A percentile compares a stretch with the other conserved stretches of the same genome.
phyloP scores from a whole-genome alignment of 164 flowering plant genomes.

The Macadamia tetraphylla region DNA sequence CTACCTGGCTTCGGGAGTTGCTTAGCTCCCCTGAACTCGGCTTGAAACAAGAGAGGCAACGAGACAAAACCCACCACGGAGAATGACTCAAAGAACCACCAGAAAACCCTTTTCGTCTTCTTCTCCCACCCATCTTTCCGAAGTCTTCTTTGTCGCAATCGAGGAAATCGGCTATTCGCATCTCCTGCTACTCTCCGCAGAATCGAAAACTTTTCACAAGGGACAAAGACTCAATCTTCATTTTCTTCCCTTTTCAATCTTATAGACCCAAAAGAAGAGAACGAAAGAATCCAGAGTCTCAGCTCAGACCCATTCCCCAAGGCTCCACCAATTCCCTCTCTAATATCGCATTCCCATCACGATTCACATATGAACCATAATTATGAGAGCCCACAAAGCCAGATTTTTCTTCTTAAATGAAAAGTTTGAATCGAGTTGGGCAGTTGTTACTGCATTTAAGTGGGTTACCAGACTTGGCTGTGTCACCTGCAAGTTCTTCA shows the following conservation, averaged over 20 bases:
- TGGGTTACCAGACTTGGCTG: no score
- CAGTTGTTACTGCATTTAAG: no score
- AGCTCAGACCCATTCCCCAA: no score
- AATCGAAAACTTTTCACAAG: not conserved
- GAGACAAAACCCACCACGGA: not conserved
- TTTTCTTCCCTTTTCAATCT: not conserved
- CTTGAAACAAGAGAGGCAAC: not conserved
- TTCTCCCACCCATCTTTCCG: not conserved
- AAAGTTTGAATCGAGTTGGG: no score
- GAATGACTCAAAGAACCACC: not conserved
- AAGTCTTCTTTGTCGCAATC: not conserved
- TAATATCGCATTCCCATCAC: no score
- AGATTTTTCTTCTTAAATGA: no score
- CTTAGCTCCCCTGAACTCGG: not conserved
- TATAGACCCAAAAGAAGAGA: no score
- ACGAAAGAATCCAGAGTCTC: no score
- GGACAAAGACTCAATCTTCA: not conserved
- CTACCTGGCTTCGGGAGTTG: not conserved
- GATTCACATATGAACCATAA: no score
- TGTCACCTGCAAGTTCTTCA: no score
- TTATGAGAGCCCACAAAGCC: no score
- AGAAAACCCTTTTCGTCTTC: not conserved
- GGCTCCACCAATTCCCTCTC: no score
- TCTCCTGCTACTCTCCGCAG: not conserved
- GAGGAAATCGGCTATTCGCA: not conserved